phyloP scores from a whole-genome alignment of 345 rosid genomes.

The Murraya koenigii region DNA sequence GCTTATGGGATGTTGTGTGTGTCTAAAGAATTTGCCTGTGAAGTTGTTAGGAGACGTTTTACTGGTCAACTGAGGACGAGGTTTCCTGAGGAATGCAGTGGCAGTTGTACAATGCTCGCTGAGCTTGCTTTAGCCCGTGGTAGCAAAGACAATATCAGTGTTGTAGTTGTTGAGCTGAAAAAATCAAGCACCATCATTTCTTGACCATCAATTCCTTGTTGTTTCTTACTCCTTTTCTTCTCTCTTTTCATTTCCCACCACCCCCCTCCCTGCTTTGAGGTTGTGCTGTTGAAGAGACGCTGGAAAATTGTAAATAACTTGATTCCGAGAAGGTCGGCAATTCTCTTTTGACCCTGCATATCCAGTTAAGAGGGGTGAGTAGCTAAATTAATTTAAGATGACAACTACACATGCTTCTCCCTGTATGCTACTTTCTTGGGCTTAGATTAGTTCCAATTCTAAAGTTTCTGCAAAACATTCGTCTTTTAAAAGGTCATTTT shows the following conservation, averaged over 20 bases:
- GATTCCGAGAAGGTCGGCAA: background rate
- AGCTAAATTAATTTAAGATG: background rate
- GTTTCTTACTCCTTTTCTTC: no score
- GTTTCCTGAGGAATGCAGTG: background rate
- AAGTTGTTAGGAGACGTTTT: conserved; percentile 24
- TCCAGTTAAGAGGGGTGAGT: background rate
- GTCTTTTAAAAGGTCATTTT: no score
- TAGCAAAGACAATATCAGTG: conserved; percentile 40
- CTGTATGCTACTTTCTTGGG: no score
- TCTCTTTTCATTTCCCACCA: no score
- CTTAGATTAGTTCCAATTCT: no score
- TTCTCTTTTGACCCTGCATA: background rate
- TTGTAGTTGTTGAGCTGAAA: conserved; percentile 32
- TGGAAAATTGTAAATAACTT: background rate
- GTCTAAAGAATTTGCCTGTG: conserved; percentile 34
- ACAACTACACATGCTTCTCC: background rate
- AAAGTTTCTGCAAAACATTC: no score
- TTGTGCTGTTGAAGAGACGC: background rate
- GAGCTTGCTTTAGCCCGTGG: conserved; percentile 41
- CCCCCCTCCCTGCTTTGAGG: background rate
- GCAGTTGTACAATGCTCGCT: conserved; percentile 18
- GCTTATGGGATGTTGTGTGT: conserved; percentile 45
- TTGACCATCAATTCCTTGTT: background rate
- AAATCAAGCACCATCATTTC: background rate
- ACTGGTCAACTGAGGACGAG: conserved; percentile 6